These are phyloP conservation scores for Diplodia seriata DNA, from an alignment of 2,329 filamentous ascomycete species.

Conservation along the genomic window DNA sequence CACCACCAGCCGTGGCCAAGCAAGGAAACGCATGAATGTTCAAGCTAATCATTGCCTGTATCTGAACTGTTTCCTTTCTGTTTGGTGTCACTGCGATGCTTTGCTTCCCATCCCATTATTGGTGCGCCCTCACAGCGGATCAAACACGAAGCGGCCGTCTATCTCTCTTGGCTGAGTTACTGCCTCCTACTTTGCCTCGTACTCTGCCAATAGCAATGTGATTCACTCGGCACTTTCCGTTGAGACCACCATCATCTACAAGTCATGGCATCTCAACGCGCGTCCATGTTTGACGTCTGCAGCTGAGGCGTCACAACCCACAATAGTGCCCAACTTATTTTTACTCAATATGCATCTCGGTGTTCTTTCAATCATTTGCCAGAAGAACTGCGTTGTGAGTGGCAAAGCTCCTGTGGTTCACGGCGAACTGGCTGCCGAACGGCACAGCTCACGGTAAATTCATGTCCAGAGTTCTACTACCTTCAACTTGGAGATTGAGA, in stretches of 20 bases:
- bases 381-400: no score
- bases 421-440: background rate
- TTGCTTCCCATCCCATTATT: background rate
- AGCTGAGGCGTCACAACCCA: background rate
- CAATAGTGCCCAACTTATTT: background rate
- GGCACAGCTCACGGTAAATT: background rate
- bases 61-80: constrained; percentile 17
- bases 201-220: background rate
- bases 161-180: background rate
- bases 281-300: background rate
- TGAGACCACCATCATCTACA: background rate
- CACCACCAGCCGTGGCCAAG: background rate
- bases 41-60: background rate
- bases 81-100: constrained; percentile 22
- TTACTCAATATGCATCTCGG: no score
- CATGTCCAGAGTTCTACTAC: no score
- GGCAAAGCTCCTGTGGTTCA: no score
- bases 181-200: background rate
- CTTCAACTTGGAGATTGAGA: no score
- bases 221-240: background rate
- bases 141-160: constrained; percentile 3
- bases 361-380: no score
- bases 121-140: background rate
- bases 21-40: constrained; percentile 15
- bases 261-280: constrained; percentile 6